These are phyloP conservation scores for Gymnopilus dilepis DNA, from an alignment of 768 basidiomycete genomes.

Conservation along the genomic window DNA sequence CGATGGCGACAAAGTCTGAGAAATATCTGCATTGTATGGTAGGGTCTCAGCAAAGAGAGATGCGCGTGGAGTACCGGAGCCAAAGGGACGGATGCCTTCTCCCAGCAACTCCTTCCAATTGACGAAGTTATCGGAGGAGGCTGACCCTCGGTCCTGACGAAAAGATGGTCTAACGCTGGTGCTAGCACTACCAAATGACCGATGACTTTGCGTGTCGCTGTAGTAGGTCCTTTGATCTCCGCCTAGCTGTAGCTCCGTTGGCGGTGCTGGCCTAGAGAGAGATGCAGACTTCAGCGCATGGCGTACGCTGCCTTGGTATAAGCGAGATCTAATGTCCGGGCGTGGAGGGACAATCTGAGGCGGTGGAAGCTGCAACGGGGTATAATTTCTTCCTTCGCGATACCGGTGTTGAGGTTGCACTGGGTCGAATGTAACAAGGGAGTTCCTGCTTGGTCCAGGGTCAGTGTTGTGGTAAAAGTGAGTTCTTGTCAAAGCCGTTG, in stretches of 20 bases:
- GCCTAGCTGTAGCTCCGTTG: slow-evolving; percentile 12
- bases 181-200: not conserved
- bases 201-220: not conserved
- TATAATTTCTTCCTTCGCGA: slow-evolving; percentile 10
- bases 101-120: slow-evolving; percentile 25
- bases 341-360: slow-evolving; percentile 12
- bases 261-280: slow-evolving; percentile 9
- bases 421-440: not conserved
- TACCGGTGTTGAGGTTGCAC: slow-evolving; percentile 6
- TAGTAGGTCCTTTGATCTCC: not conserved
- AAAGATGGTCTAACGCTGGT: slow-evolving; percentile 8
- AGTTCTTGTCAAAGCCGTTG: not conserved
- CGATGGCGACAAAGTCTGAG: slow-evolving; percentile 1
- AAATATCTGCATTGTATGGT: slow-evolving; percentile 13
- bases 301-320: slow-evolving; percentile 34
- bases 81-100: not conserved
- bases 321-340: slow-evolving; percentile 28
- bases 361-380: slow-evolving; percentile 12
- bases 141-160: slow-evolving; percentile 3
- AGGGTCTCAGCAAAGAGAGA: slow-evolving; percentile 17
- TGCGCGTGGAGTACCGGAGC: not conserved
- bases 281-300: slow-evolving; percentile 20
- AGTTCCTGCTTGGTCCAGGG: not conserved
- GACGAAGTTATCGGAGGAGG: slow-evolving; percentile 11
- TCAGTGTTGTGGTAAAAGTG: not conserved